Evolutionary conservation across 345 rosid species (phyloP).

Genomic region (Rhodomyrtus tomentosa): DNA sequence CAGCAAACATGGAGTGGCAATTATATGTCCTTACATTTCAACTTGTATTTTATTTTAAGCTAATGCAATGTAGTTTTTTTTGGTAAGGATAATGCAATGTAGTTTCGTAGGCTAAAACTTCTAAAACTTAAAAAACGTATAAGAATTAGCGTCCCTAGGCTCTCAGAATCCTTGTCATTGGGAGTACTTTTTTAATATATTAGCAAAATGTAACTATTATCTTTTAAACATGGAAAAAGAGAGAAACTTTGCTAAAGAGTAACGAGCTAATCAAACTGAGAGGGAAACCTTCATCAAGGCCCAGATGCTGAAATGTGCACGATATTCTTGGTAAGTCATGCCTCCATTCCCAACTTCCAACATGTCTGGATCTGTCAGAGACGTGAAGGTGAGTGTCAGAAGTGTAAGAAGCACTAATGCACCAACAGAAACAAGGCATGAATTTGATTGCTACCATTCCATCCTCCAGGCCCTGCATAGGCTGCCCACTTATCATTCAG

Average conservation of each 20-base stretch:
- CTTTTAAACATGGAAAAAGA: neutral
- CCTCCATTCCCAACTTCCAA: slow-evolving; percentile 98
- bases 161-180: neutral
- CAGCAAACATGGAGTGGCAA: neutral
- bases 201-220: neutral
- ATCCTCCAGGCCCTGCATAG: slow-evolving; percentile 98
- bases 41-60: neutral
- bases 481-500: slow-evolving; percentile 91
- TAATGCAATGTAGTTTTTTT: neutral
- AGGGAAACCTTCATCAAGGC: slow-evolving; percentile 80
- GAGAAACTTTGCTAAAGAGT: neutral
- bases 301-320: slow-evolving; percentile 96
- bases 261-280: neutral
- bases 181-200: neutral
- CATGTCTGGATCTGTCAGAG: slow-evolving; percentile 85
- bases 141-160: neutral
- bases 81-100: neutral
- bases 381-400: neutral
- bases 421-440: neutral
- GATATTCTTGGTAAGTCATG: slow-evolving; percentile 80
- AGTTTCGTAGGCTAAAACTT: neutral
- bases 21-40: neutral
- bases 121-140: neutral
- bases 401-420: neutral
- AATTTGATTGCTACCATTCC: slow-evolving; percentile 65